Evolutionary conservation across 441 rosid species (phyloP), one percentile per base, ranked within the genome.

Genomic region (Erysimum pusillum): DNA sequence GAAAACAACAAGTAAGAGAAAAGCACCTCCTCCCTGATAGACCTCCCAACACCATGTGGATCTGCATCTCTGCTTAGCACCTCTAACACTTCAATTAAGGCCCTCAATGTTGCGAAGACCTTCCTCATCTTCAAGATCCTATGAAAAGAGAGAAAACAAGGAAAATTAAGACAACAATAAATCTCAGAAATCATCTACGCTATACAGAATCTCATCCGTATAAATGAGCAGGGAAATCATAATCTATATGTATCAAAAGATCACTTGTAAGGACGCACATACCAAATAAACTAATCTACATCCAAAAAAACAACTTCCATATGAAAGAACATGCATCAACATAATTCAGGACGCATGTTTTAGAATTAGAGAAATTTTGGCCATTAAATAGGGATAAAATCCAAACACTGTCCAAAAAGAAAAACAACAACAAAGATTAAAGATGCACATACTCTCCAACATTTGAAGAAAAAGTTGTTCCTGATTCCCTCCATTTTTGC

Each of bases 21-120:
- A 75, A 34, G 57, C 81, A 96, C 99, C 98, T 96, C 99, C 80
- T 89, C 99, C 82, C 35, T 88, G 77, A 96, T 91, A 58, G 73
- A 85, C 78, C 91, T 86, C 77, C 98, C 99, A 81, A 92, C 98
- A 65, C 97, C 98, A 70, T 65, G 77, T 69, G 95, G 93, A 88
- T 87, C 98, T 69, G 97, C 99, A 84, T 86, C 96, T 85, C 89
- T 85, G 82, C 92, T 88, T 79, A 96, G 97, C 35, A 85, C 87
- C 83, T 92, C 98, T 94, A 96, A 86, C 67, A 96, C 98, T 73
- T 96, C 97, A 17, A 88, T 82, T 71, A 96, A 84, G 76, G 98
- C 99, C 87, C 89, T 90, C 85, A 92, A 76, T 53, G 91, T 96
- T 73, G 96, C 87, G 75, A 96, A 87, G 25, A 92, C 88, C 85